Percentiles rank a stretch among this genome's conserved stretches.
These are phyloP conservation scores for Yarrowia alimentaria DNA, from an alignment of 805 yeast species.

Conservation along the genomic window DNA sequence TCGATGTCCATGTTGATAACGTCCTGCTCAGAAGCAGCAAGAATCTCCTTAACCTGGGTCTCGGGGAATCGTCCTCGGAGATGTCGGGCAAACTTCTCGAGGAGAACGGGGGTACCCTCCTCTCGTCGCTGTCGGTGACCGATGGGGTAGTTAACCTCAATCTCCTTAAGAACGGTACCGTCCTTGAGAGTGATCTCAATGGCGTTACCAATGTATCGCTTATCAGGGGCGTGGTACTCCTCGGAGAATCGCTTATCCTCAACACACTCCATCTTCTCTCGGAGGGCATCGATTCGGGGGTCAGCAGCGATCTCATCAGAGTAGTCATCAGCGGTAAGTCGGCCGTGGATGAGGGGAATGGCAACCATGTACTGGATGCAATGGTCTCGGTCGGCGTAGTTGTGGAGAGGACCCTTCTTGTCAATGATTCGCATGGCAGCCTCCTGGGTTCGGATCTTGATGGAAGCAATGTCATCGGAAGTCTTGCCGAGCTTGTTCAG, in stretches of 20 bases:
- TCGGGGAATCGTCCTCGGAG: constrained; percentile 47
- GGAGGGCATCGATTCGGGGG: constrained; percentile 52
- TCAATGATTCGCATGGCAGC: constrained; percentile 62
- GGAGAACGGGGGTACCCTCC: constrained; percentile 57
- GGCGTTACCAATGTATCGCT: constrained; percentile 59
- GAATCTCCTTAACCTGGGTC: constrained; percentile 43
- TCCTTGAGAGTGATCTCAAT: constrained; percentile 51
- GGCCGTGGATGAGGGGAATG: constrained; percentile 53
- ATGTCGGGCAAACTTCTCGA: constrained; percentile 53
- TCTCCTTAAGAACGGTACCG: constrained; percentile 54
- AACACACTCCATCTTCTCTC: constrained; percentile 55
- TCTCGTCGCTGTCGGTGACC: constrained; percentile 60
- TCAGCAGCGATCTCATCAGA: constrained; percentile 51
- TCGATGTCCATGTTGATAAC: constrained; percentile 47
- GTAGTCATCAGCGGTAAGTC: constrained; percentile 59
- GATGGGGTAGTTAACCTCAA: constrained; percentile 54
- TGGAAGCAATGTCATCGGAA: constrained; percentile 49
- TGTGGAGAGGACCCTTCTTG: constrained; percentile 57
- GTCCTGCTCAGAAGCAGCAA: constrained; percentile 39
- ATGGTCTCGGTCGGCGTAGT: constrained; percentile 65
- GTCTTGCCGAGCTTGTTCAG: constrained; percentile 46
- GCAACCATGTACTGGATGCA: constrained; percentile 66
- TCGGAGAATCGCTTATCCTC: constrained; percentile 50
- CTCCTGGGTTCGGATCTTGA: constrained; percentile 57
- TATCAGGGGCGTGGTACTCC: constrained; percentile 57